These are phyloP conservation scores for Brassica nigra DNA, from an alignment of 345 rosid genomes.

Conservation along the genomic window DNA sequence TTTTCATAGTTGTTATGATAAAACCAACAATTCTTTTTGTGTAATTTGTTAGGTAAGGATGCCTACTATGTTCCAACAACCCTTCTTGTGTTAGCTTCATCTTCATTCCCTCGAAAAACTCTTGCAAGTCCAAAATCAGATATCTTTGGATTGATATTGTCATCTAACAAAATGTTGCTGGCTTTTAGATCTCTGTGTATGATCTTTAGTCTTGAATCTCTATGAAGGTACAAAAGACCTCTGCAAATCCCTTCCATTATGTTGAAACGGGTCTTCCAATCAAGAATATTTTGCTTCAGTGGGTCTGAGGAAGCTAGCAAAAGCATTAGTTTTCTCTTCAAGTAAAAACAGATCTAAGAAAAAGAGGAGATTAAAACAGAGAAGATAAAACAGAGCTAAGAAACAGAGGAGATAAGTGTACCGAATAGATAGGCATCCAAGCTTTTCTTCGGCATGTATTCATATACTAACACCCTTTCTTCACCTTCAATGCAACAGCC, in stretches of 20 bases:
- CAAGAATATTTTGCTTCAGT: conserved; percentile 24
- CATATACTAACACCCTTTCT: conserved; percentile 61
- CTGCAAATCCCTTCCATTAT: conserved; percentile 55
- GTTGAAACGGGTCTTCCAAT: conserved; percentile 47
- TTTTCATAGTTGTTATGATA: background rate
- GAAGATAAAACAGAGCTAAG: background rate
- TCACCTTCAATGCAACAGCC: conserved; percentile 64
- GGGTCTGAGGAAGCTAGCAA: conserved; percentile 34
- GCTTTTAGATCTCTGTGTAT: conserved; percentile 58
- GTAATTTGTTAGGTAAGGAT: background rate
- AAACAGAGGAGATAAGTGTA: conserved; percentile 24
- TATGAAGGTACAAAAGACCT: conserved; percentile 55
- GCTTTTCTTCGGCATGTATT: conserved; percentile 51
- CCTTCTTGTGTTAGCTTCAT: conserved; percentile 50
- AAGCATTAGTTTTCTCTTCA: background rate
- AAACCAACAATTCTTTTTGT: background rate
- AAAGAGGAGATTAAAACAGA: too few relatives aligned
- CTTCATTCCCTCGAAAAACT: conserved; percentile 43
- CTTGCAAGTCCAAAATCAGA: conserved; percentile 56
- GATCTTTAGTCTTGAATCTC: conserved; percentile 55
- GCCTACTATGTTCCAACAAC: conserved; percentile 56
- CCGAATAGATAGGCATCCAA: conserved; percentile 49
- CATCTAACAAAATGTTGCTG: conserved; percentile 56
- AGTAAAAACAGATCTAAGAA: background rate
- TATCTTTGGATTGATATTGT: conserved; percentile 51